Evolutionary conservation across 768 basidiomycete genomes (phyloP).

Genomic region (Russula sp.): DNA sequence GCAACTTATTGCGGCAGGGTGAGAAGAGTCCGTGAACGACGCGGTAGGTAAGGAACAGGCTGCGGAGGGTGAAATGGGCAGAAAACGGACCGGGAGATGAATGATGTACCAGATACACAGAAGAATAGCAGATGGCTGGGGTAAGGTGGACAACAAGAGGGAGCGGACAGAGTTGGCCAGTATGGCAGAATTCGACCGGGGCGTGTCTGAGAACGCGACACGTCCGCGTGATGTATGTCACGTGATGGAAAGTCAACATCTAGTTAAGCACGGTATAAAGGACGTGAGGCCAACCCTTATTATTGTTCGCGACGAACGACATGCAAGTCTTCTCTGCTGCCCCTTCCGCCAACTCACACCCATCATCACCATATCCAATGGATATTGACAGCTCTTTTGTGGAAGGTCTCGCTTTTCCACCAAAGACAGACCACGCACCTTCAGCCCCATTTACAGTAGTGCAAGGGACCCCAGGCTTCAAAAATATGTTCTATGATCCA

Average conservation of each 20-base stretch:
- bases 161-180: conserved; percentile 65
- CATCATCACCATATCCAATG: conserved; percentile 58
- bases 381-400: conserved; percentile 60
- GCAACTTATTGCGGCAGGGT: conserved; percentile 9
- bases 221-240: conserved; percentile 12
- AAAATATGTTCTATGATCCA: conserved; percentile 57
- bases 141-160: conserved; percentile 69
- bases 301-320: conserved; percentile 33
- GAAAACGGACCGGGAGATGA: conserved; percentile 68
- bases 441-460: conserved; percentile 33
- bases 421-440: conserved; percentile 26
- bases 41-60: conserved; percentile 7
- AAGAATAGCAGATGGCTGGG: conserved; percentile 78
- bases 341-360: conserved; percentile 41
- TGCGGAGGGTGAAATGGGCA: conserved; percentile 19
- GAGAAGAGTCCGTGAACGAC: conserved; percentile 26
- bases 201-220: no score
- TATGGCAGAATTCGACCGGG: no score
- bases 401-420: conserved; percentile 34
- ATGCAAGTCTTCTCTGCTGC: conserved; percentile 55
- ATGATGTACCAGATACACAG: conserved; percentile 81
- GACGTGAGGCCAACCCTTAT: conserved; percentile 1
- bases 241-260: conserved; percentile 27
- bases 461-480: conserved; percentile 41
- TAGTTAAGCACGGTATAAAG: conserved; percentile 12